These are phyloP conservation scores for Flaveria ramosissima DNA, from an alignment of 129 eudicot species.

Conservation along the genomic window DNA sequence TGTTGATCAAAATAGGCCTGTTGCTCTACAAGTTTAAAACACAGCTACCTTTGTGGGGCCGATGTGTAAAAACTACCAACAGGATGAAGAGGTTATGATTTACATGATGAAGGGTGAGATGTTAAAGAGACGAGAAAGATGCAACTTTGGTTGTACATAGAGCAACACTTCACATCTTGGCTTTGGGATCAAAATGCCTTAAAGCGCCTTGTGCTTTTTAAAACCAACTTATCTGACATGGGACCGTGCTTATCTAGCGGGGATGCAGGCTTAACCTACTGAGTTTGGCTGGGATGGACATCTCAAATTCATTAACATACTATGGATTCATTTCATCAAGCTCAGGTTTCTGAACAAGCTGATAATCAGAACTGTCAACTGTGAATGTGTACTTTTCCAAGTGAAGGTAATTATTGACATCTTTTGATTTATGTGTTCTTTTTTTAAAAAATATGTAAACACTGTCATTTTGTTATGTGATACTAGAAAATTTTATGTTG, in stretches of 20 bases:
- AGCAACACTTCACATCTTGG: background rate
- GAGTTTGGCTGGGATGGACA: constrained; percentile 7
- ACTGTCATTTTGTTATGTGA: background rate
- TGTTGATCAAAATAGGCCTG: background rate
- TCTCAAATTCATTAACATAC: background rate
- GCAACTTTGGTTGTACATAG: background rate
- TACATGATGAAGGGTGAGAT: background rate
- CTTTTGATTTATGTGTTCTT: background rate
- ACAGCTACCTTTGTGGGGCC: background rate
- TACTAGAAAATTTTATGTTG: background rate
- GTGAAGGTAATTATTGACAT: constrained; percentile 3
- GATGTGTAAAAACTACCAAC: background rate
- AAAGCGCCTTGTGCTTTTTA: background rate
- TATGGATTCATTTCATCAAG: constrained; percentile 1
- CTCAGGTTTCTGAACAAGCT: constrained; percentile 1
- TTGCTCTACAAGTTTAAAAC: background rate
- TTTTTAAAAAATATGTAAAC: background rate
- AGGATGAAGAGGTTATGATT: background rate
- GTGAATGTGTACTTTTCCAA: background rate
- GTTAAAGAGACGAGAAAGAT: background rate
- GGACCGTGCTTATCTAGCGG: background rate
- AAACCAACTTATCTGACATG: constrained; percentile 2
- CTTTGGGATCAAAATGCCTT: background rate
- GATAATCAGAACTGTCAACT: constrained; percentile 4
- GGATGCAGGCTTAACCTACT: constrained; percentile 11